A percentile compares a stretch with the other conserved stretches of the same genome.
These are phyloP conservation scores for Cyanidiococcus yangmingshanensis DNA, from an alignment of 23 red algal genomes.

Conservation along the genomic window DNA sequence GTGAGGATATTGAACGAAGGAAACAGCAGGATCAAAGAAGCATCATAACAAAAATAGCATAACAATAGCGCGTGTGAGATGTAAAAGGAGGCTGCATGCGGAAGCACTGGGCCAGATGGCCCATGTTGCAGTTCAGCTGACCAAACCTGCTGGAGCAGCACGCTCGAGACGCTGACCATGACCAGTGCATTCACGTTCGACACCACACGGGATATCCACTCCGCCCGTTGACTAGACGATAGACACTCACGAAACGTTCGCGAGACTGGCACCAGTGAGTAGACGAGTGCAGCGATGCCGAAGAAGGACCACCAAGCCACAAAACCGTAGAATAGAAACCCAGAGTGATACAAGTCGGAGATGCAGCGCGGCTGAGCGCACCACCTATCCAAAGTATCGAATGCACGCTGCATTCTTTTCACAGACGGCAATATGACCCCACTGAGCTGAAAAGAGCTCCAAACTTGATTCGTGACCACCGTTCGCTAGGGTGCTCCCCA, in stretches of 20 bases:
- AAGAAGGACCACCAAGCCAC: background rate
- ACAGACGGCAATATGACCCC: no score
- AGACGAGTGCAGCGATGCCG: background rate
- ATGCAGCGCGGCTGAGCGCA: background rate
- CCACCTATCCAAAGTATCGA: background rate
- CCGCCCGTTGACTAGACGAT: background rate
- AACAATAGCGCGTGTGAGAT: background rate
- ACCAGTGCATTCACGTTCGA: slow-evolving; percentile 22
- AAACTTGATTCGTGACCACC: no score
- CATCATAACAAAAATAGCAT: slow-evolving; percentile 23
- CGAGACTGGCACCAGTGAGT: slow-evolving; percentile 6
- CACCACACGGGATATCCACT: slow-evolving; percentile 26
- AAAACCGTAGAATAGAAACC: background rate
- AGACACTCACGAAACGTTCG: slow-evolving; percentile 4
- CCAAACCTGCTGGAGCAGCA: background rate
- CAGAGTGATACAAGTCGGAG: background rate
- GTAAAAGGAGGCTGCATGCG: background rate
- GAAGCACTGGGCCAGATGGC: background rate
- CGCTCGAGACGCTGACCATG: background rate
- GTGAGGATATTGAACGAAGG: slow-evolving; percentile 11
- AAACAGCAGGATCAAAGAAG: slow-evolving; percentile 1
- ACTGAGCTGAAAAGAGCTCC: no score
- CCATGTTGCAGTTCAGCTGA: background rate
- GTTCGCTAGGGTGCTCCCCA: no score
- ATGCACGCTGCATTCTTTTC: no score